Percentiles rank a stretch among this genome's conserved stretches.
Evolutionary conservation across 805 yeast species (phyloP).

Genomic region (Myxozyma lipomycoides): DNA sequence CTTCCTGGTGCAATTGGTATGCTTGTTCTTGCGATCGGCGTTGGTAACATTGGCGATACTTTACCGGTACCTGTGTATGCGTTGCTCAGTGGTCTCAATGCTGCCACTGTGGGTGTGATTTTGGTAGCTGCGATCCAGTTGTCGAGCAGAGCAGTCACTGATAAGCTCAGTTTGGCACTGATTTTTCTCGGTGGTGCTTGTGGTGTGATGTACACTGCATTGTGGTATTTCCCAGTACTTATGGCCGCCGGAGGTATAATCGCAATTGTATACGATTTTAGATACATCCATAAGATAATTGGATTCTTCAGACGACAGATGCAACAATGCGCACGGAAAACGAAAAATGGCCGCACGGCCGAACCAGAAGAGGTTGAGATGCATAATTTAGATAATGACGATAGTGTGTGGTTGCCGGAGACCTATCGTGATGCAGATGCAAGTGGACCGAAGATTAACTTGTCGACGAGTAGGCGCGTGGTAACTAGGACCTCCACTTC

Average conservation of each 20-base stretch:
- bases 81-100: slow-evolving; percentile 22
- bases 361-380: slow-evolving; percentile 1
- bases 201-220: slow-evolving; percentile 21
- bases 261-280: slow-evolving; percentile 15
- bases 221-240: slow-evolving; percentile 25
- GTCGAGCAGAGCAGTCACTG: slow-evolving; percentile 19
- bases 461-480: slow-evolving; percentile 1
- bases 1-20: slow-evolving; percentile 25
- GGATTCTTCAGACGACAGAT: neutral
- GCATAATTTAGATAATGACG: slow-evolving; percentile 6
- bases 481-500: neutral
- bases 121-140: slow-evolving; percentile 20
- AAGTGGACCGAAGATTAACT: neutral
- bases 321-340: slow-evolving; percentile 3
- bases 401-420: slow-evolving; percentile 17
- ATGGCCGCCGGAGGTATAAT: slow-evolving; percentile 21
- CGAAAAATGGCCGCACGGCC: slow-evolving; percentile 2
- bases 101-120: slow-evolving; percentile 26
- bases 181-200: slow-evolving; percentile 19
- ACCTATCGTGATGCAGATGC: slow-evolving; percentile 12
- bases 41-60: slow-evolving; percentile 16
- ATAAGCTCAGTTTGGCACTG: slow-evolving; percentile 17
- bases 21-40: slow-evolving; percentile 22
- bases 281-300: neutral
- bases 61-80: slow-evolving; percentile 24